phyloP scores from a whole-genome alignment of 768 basidiomycete genomes.

The Chalciporus pseudorubinellus region DNA sequence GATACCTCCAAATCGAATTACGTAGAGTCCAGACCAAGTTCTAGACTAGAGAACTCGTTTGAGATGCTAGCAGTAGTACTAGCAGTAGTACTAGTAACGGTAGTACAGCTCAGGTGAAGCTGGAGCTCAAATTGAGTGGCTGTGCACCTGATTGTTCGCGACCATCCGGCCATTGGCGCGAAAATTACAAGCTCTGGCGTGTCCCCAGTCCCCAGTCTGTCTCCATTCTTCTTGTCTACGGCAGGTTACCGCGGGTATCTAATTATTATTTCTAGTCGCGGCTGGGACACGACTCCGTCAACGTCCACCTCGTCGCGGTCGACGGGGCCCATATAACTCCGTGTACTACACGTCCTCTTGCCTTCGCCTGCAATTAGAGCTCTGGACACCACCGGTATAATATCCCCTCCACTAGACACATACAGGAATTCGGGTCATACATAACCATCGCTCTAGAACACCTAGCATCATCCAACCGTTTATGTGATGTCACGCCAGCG shows the following conservation, averaged over 20 bases:
- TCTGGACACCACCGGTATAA: neutral
- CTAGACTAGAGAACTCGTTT: no score
- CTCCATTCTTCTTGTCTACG: neutral
- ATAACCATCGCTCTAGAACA: neutral
- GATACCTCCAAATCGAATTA: no score
- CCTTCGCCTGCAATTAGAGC: neutral
- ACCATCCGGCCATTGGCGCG: neutral
- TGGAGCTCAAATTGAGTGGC: slow-evolving; percentile 7
- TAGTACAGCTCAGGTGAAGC: no score
- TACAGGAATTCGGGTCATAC: neutral
- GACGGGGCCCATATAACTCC: neutral
- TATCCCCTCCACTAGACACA: neutral
- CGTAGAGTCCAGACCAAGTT: no score
- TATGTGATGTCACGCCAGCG: slow-evolving; percentile 19
- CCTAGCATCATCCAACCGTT: neutral
- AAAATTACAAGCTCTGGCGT: neutral
- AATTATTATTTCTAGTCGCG: slow-evolving; percentile 3
- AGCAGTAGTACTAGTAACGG: no score
- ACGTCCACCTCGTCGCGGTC: neutral
- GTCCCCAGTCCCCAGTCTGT: neutral
- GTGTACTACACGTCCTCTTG: neutral
- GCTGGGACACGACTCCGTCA: slow-evolving; percentile 7
- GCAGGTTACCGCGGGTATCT: slow-evolving; percentile 7
- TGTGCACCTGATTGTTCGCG: neutral
- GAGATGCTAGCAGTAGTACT: no score